Conservation (phyloP, 192 early-diverging fungal genomes). For the Entomortierella lignicola region DNA sequence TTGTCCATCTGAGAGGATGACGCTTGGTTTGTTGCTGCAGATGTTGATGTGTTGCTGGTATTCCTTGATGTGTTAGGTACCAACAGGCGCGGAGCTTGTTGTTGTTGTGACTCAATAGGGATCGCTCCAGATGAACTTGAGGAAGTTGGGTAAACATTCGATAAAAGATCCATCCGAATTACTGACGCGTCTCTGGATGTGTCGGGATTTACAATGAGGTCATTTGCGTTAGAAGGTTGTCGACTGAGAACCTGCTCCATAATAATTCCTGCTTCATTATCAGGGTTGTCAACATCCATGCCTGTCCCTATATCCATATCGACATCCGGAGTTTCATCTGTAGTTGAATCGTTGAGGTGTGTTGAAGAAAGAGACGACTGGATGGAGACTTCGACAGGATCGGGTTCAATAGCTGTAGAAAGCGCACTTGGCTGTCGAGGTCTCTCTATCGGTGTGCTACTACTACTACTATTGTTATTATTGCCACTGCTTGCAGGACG, state of each 20-base stretch:
- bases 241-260: constrained; percentile 6
- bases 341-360: background rate
- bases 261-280: background rate
- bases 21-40: background rate
- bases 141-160: background rate
- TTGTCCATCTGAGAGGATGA: background rate
- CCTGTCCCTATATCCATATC: background rate
- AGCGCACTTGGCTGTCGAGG: background rate
- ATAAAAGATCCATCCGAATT: constrained; percentile 4
- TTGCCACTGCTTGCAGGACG: background rate
- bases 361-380: background rate
- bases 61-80: background rate
- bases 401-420: background rate
- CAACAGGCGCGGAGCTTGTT: background rate
- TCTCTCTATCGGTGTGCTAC: background rate
- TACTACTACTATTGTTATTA: background rate
- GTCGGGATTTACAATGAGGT: background rate
- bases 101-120: too few relatives aligned
- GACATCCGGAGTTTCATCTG: constrained; percentile 4
- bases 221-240: background rate
- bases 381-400: background rate
- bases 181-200: background rate
- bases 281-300: constrained; percentile 14
- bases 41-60: background rate
- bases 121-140: background rate